A percentile compares a stretch with the other conserved stretches of the same genome.
Evolutionary conservation across 2,329 filamentous ascomycete genomes (phyloP).

Genomic region (Trichoderma breve): DNA sequence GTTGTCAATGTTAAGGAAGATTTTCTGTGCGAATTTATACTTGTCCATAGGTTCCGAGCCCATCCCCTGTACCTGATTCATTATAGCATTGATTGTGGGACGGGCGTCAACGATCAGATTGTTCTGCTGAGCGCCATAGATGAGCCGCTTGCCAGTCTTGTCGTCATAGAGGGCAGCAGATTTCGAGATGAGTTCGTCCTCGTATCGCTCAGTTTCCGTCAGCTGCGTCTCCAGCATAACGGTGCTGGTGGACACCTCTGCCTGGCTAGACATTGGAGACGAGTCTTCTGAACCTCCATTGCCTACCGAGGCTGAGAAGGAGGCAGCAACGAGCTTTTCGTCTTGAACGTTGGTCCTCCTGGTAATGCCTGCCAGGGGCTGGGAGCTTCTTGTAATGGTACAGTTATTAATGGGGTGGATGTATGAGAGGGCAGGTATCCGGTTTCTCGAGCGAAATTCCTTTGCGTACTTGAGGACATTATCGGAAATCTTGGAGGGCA

Average conservation of each 20-base stretch:
- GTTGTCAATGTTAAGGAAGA: constrained; percentile 94
- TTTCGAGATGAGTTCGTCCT: constrained; percentile 62
- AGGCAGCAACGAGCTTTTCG: constrained; percentile 87
- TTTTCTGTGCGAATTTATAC: constrained; percentile 88
- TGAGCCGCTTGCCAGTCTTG: constrained; percentile 58
- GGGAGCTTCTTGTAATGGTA: constrained; percentile 91
- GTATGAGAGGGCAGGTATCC: constrained; percentile 88
- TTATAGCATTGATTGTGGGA: constrained; percentile 88
- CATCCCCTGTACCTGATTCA: constrained; percentile 88
- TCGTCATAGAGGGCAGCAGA: constrained; percentile 49
- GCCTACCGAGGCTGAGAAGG: constrained; percentile 59
- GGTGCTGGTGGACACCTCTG: constrained; percentile 42
- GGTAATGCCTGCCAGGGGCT: constrained; percentile 82
- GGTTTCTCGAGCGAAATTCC: constrained; percentile 80
- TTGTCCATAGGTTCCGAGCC: constrained; percentile 98
- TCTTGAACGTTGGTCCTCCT: constrained; percentile 92
- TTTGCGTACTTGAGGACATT: constrained; percentile 93
- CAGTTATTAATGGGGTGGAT: constrained; percentile 97
- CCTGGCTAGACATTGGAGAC: constrained; percentile 46
- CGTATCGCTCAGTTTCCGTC: constrained; percentile 62
- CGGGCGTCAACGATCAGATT: constrained; percentile 96
- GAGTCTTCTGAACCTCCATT: constrained; percentile 31
- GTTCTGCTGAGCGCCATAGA: constrained; percentile 89
- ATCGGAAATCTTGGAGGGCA: constrained; percentile 90
- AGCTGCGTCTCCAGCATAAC: constrained; percentile 47